These are phyloP conservation scores for Dillenia suffruticosa DNA, from an alignment of 164 flowering plant genomes.

Conservation along the genomic window DNA sequence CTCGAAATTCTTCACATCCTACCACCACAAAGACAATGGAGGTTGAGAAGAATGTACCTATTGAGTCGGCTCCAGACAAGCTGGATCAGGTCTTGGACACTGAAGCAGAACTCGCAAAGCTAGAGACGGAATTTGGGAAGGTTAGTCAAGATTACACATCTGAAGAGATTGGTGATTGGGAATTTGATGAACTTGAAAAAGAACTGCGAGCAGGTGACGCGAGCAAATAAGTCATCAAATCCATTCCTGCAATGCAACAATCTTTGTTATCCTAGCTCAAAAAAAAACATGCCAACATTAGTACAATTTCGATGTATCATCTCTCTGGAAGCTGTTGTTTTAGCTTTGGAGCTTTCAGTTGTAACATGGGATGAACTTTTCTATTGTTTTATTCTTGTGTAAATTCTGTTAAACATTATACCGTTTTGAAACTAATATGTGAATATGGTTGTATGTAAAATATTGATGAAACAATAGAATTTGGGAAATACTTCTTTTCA, in stretches of 20 bases:
- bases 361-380: neutral
- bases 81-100: constrained; percentile 49
- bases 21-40: constrained; percentile 7
- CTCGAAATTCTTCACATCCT: neutral
- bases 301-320: constrained; percentile 8
- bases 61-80: constrained; percentile 14
- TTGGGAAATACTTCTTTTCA: too few species aligned
- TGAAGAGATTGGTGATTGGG: constrained; percentile 91
- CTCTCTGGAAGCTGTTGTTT: constrained; percentile 10
- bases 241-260: neutral
- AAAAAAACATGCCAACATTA: neutral
- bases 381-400: too few species aligned
- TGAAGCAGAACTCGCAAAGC: constrained; percentile 79
- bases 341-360: constrained; percentile 2
- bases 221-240: constrained; percentile 27
- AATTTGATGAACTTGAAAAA: constrained; percentile 90
- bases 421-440: too few species aligned
- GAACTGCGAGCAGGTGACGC: constrained; percentile 56
- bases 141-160: constrained; percentile 56
- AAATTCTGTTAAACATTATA: too few species aligned
- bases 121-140: constrained; percentile 91
- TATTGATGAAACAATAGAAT: too few species aligned
- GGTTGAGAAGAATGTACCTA: constrained; percentile 20
- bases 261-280: constrained; percentile 3
- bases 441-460: too few species aligned